Conservation (phyloP, 129 eudicot species). For the Chrysanthemum lavandulifolium region DNA sequence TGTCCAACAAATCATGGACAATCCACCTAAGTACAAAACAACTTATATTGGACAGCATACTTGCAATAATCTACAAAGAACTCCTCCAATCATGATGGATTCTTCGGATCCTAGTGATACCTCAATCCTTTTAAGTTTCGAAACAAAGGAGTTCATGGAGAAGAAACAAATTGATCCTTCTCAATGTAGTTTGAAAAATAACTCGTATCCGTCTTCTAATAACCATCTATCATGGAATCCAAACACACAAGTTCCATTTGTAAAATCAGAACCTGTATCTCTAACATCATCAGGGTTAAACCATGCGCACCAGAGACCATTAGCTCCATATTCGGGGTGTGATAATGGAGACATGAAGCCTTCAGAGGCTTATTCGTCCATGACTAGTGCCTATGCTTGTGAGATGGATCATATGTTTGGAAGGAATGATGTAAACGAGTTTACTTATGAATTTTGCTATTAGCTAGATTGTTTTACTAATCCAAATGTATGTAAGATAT, state of each 20-base stretch:
- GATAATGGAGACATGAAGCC: neutral
- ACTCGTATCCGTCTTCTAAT: neutral
- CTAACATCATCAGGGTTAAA: neutral
- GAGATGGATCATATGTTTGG: neutral
- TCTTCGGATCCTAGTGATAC: conserved; percentile 7
- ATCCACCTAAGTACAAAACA: conserved; percentile 32
- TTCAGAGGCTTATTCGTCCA: neutral
- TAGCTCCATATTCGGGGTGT: neutral
- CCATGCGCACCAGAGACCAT: neutral
- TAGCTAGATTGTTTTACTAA: neutral
- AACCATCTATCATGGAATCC: neutral
- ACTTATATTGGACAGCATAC: conserved; percentile 41
- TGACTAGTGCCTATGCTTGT: neutral
- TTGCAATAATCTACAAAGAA: conserved; percentile 24
- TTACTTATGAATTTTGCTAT: neutral
- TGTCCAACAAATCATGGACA: conserved; percentile 36
- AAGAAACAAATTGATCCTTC: neutral
- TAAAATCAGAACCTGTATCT: neutral
- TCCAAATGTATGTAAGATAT: neutral
- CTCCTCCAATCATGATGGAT: conserved; percentile 32
- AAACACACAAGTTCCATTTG: neutral
- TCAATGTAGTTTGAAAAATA: neutral
- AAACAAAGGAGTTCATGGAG: neutral
- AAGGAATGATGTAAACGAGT: neutral
- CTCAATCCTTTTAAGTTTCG: conserved; percentile 35